A percentile compares a stretch with the other conserved stretches of the same genome.
phyloP scores from a whole-genome alignment of 345 rosid genomes.

The Hibiscus tridactylites region DNA sequence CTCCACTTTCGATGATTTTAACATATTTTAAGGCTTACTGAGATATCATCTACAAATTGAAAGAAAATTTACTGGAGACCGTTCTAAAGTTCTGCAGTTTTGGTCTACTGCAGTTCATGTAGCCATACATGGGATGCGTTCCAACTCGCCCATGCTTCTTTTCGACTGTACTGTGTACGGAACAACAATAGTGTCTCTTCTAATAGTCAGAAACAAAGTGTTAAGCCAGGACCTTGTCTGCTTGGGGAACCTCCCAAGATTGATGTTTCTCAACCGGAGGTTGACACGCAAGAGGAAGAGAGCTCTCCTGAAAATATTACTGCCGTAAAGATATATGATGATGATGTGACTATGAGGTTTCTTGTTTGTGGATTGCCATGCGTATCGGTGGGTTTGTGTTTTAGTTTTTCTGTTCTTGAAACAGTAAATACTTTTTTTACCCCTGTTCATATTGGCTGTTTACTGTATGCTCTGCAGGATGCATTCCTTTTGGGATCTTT shows the following conservation, averaged over 20 bases:
- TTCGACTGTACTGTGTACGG: slow-evolving; percentile 57
- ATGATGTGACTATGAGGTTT: slow-evolving; percentile 75
- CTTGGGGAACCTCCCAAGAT: slow-evolving; percentile 90
- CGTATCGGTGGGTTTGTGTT: slow-evolving; percentile 43
- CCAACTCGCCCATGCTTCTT: slow-evolving; percentile 84
- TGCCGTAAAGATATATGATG: slow-evolving; percentile 87
- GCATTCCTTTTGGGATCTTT: slow-evolving; percentile 50
- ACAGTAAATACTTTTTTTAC: background rate
- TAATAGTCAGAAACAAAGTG: slow-evolving; percentile 34
- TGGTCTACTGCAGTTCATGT: slow-evolving; percentile 61
- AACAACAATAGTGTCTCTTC: slow-evolving; percentile 31
- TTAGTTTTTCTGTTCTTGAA: slow-evolving; percentile 9
- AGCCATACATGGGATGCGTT: slow-evolving; percentile 92
- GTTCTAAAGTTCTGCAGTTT: background rate
- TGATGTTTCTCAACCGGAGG: slow-evolving; percentile 53
- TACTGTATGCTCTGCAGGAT: slow-evolving; percentile 46
- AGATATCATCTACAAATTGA: background rate
- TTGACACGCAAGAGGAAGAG: slow-evolving; percentile 62
- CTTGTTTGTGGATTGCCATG: slow-evolving; percentile 79
- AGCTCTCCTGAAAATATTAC: slow-evolving; percentile 63
- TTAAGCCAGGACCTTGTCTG: slow-evolving; percentile 56
- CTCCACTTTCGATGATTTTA: background rate
- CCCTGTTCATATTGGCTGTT: slow-evolving; percentile 9
- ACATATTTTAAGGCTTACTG: background rate
- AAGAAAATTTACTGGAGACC: slow-evolving; percentile 1